Evolutionary conservation across 1,284 basidiomycete genomes (phyloP).

Genomic region (Microbotryum silenes-acaulis): DNA sequence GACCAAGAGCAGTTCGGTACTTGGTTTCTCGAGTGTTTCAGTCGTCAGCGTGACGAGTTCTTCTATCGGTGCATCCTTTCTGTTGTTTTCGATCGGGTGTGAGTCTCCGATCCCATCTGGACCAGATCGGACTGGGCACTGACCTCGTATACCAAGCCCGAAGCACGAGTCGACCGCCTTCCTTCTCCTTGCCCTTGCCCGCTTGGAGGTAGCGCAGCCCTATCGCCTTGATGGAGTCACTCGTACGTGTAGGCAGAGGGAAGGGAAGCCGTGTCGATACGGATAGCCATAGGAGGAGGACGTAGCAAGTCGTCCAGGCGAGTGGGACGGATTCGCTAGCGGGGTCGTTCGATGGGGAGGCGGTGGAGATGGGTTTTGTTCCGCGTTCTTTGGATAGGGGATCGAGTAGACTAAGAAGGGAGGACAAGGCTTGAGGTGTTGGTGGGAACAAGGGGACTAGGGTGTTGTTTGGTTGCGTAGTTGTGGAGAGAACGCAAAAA

Average conservation of each 20-base stretch:
- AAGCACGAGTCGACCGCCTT: constrained; percentile 64
- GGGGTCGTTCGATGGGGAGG: constrained; percentile 35
- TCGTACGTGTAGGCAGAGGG: constrained; percentile 55
- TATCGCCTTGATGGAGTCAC: constrained; percentile 51
- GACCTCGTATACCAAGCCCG: constrained; percentile 71
- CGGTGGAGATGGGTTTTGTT: constrained; percentile 34
- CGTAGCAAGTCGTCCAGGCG: constrained; percentile 76
- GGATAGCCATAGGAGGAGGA: constrained; percentile 83
- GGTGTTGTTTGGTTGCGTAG: too few species aligned
- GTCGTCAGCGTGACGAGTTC: too few species aligned
- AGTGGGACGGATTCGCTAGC: constrained; percentile 22
- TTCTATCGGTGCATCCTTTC: too few species aligned
- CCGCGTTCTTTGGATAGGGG: background rate
- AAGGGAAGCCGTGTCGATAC: constrained; percentile 93
- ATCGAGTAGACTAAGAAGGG: constrained; percentile 62
- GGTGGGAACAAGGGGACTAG: constrained; percentile 86
- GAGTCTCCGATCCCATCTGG: too few species aligned
- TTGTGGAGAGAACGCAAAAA: too few species aligned
- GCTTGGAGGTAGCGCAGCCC: constrained; percentile 56
- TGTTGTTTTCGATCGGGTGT: too few species aligned
- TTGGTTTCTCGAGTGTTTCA: background rate
- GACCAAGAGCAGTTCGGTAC: background rate
- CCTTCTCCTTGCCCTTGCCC: constrained; percentile 66
- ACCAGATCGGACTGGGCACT: constrained; percentile 7
- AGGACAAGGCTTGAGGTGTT: constrained; percentile 68